These are phyloP conservation scores for Globisporangium nunn DNA, from an alignment of 352 stramenopile genomes.

Conservation along the genomic window DNA sequence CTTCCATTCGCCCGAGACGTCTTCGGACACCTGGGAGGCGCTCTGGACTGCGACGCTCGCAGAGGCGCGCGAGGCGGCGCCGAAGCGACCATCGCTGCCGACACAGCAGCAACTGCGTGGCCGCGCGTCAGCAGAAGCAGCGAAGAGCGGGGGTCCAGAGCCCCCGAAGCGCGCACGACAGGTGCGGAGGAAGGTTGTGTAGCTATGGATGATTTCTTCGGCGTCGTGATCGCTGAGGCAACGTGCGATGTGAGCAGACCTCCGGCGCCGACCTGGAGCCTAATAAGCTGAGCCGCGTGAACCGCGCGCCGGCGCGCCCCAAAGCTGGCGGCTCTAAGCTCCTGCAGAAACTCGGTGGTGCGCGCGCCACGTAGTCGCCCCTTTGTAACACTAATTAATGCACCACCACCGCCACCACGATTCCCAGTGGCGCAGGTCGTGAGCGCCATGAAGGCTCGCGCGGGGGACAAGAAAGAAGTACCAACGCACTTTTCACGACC, in stretches of 20 bases:
- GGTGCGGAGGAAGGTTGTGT: conserved; percentile 12
- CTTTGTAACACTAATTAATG: background rate
- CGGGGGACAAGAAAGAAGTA: no score
- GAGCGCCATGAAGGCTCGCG: no score
- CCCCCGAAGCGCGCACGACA: conserved; percentile 48
- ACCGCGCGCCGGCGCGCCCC: conserved; percentile 29
- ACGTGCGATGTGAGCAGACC: conserved; percentile 14
- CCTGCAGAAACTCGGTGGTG: conserved; percentile 62
- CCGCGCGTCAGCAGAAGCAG: conserved; percentile 11
- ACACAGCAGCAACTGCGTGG: background rate
- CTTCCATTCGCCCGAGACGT: conserved; percentile 31
- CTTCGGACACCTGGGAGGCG: conserved; percentile 20
- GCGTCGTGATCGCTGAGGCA: background rate
- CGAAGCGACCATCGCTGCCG: background rate
- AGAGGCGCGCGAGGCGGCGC: conserved; percentile 50
- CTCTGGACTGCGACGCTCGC: conserved; percentile 45
- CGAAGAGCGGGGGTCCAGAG: conserved; percentile 18
- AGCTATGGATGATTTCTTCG: no score
- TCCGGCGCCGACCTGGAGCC: conserved; percentile 42
- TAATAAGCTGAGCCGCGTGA: conserved; percentile 41
- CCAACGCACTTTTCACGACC: no score
- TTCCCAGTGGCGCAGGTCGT: no score
- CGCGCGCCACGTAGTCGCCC: conserved; percentile 8
- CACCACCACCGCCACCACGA: no score
- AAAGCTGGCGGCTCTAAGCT: conserved; percentile 48